Evolutionary conservation across 805 yeast genomes (phyloP).

Genomic region (Zygoascus ofunaensis): DNA sequence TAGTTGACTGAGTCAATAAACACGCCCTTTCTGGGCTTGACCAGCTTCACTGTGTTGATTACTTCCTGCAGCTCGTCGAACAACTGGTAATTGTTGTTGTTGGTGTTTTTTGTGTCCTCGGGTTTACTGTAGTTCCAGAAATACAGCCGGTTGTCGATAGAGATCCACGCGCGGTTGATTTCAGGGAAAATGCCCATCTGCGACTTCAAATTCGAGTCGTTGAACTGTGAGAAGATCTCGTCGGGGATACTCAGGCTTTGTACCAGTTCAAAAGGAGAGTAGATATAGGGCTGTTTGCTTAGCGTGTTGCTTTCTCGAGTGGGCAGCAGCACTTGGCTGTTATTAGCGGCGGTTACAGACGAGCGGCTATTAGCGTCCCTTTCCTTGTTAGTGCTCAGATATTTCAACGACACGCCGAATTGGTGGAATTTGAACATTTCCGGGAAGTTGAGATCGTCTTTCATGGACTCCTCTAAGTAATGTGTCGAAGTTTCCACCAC

Average conservation of each 20-base stretch:
- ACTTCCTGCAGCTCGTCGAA: constrained; percentile 77
- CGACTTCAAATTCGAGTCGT: constrained; percentile 45
- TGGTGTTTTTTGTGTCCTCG: constrained; percentile 26
- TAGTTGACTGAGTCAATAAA: constrained; percentile 72
- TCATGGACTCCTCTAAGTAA: not conserved
- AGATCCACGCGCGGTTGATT: constrained; percentile 76
- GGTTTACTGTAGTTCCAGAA: constrained; percentile 89
- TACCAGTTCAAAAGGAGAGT: constrained; percentile 20
- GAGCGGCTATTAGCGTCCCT: not conserved
- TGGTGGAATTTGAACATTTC: constrained; percentile 1
- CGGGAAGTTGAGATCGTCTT: constrained; percentile 1
- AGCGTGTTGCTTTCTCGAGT: not conserved
- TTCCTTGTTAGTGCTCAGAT: not conserved
- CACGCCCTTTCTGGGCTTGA: constrained; percentile 71
- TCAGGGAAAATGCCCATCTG: constrained; percentile 80
- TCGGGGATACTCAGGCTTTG: constrained; percentile 56
- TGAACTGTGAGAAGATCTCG: constrained; percentile 62
- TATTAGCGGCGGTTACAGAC: not conserved
- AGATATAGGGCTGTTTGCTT: not conserved
- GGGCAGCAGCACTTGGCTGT: too few species aligned
- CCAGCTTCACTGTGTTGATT: constrained; percentile 64
- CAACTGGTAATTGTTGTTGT: constrained; percentile 58
- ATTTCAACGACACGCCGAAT: not conserved
- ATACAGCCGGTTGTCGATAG: constrained; percentile 68
- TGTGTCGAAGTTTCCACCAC: not conserved